These are phyloP conservation scores for Kwoniella pini DNA, from an alignment of 768 basidiomycete species.

Conservation along the genomic window DNA sequence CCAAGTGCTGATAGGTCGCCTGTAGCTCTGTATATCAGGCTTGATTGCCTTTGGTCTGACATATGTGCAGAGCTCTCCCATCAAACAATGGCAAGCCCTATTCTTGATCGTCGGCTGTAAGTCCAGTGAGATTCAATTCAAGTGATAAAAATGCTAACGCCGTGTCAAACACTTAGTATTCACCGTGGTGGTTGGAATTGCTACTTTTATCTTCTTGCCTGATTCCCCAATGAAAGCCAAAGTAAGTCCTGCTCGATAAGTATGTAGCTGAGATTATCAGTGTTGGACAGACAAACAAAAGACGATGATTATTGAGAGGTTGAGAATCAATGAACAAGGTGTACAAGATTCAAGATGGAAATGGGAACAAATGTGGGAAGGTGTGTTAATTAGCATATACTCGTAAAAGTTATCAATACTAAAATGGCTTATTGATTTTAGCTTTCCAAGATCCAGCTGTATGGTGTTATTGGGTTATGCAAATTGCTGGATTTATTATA, in stretches of 20 bases:
- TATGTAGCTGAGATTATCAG: slow-evolving; percentile 15
- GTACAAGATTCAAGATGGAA: slow-evolving; percentile 63
- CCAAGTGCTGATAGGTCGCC: background rate
- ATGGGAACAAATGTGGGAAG: slow-evolving; percentile 55
- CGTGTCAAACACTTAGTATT: slow-evolving; percentile 37
- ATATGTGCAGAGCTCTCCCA: slow-evolving; percentile 56
- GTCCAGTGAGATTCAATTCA: background rate
- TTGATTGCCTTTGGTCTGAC: slow-evolving; percentile 61
- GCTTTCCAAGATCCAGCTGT: slow-evolving; percentile 59
- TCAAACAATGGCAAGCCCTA: slow-evolving; percentile 60
- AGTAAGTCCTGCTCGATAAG: slow-evolving; percentile 6
- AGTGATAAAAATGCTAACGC: slow-evolving; percentile 12
- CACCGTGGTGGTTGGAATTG: slow-evolving; percentile 60
- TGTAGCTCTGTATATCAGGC: slow-evolving; percentile 56
- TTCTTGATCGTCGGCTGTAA: slow-evolving; percentile 38
- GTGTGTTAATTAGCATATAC: too few species aligned
- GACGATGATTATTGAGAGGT: slow-evolving; percentile 60
- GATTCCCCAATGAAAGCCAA: slow-evolving; percentile 45
- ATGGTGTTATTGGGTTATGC: slow-evolving; percentile 59
- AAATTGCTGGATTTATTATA: slow-evolving; percentile 60
- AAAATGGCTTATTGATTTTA: background rate
- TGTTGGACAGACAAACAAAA: slow-evolving; percentile 61
- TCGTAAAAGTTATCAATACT: too few species aligned
- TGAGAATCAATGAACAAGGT: slow-evolving; percentile 61
- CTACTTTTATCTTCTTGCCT: slow-evolving; percentile 61